Evolutionary conservation across 2,329 filamentous ascomycete species (phyloP), one percentile per base, ranked within the genome.

Genomic region (Metarhizium anisopliae): DNA sequence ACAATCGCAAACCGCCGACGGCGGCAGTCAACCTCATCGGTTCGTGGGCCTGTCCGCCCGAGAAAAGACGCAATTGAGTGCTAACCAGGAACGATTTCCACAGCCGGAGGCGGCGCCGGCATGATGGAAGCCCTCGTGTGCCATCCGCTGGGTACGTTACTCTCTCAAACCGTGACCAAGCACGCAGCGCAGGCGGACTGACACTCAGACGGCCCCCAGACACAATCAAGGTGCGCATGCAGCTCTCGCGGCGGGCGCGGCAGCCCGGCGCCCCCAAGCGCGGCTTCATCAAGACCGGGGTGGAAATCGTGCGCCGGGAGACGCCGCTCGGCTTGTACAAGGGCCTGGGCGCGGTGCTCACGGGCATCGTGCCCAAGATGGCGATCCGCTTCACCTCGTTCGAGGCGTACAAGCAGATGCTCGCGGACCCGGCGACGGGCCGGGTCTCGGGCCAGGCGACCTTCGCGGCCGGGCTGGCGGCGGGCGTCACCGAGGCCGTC

Each of bases 151-250:
- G 89, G 89, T 93, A 80, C 65, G 79, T 64, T 56, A 32, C 54
- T 36, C 36, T n/a, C 36, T 18, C 47, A 25, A 25, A 25, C 25
- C 25, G 4, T 25, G 25, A 25, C 25, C 25, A 25, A 25, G 25
- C 25, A 25, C 25, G 25, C 25, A 25, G 25, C 25, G 25, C 25
- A 25, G 25, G 3, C 25, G 25, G 38, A 16, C 38, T 40, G 38
- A 40, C 38, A 11, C 11, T 2, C 38, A 16, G 14, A 2, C 13
- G 8, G 14, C 1, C 8, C 11, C 49, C 61, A 89, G 90, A 96
- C 73, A 96, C 92, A 58, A 95, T 97, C 78, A 96, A 99, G 82
- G 94, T 99, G 59, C 91, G 94, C 64, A 99, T 99, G 95, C 94
- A 99, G 77, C 86, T 99, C 58, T 97, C 94, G 55, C 83, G 87